Percentiles rank a stretch among this genome's conserved stretches.
Conservation (phyloP, 495 filamentous ascomycete genomes). For the Penicillium odoratum region DNA sequence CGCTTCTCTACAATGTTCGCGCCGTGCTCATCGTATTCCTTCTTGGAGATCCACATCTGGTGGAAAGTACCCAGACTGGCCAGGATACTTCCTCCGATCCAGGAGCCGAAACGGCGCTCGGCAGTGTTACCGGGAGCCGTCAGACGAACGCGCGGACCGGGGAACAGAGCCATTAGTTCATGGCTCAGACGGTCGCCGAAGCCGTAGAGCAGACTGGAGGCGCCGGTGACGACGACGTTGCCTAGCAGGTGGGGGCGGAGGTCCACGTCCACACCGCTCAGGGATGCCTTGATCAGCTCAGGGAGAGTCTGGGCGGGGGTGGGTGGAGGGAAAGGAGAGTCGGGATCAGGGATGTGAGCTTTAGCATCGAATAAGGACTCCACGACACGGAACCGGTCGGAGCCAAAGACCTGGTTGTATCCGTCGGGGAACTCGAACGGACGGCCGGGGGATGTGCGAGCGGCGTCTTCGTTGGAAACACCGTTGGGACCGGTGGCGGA, state of each 20-base stretch:
- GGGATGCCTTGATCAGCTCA: conserved; percentile 71
- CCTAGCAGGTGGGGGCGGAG: conserved; percentile 75
- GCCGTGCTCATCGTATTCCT: conserved; percentile 62
- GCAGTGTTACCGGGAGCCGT: conserved; percentile 79
- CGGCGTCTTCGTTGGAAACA: conserved; percentile 67
- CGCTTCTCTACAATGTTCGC: conserved; percentile 61
- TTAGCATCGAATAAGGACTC: conserved; percentile 89
- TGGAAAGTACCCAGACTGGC: conserved; percentile 98
- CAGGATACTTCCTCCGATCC: conserved; percentile 96
- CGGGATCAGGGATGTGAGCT: conserved; percentile 48
- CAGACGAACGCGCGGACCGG: conserved; percentile 78
- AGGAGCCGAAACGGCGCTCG: conserved; percentile 86
- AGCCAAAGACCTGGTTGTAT: conserved; percentile 87
- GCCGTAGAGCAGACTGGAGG: conserved; percentile 77
- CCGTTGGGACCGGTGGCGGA: conserved; percentile 56
- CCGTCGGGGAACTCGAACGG: conserved; percentile 97
- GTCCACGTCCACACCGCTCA: conserved; percentile 83
- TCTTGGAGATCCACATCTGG: conserved; percentile 94
- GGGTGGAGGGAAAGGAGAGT: conserved; percentile 48
- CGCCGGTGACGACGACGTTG: conserved; percentile 93
- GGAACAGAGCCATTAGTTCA: conserved; percentile 76
- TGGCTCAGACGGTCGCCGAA: conserved; percentile 86
- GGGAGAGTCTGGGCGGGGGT: conserved; percentile 74
- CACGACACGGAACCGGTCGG: conserved; percentile 77
- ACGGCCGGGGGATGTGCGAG: conserved; percentile 62